Conservation (phyloP, 1,139 yeast species). For the Kodamaea arcana region DNA sequence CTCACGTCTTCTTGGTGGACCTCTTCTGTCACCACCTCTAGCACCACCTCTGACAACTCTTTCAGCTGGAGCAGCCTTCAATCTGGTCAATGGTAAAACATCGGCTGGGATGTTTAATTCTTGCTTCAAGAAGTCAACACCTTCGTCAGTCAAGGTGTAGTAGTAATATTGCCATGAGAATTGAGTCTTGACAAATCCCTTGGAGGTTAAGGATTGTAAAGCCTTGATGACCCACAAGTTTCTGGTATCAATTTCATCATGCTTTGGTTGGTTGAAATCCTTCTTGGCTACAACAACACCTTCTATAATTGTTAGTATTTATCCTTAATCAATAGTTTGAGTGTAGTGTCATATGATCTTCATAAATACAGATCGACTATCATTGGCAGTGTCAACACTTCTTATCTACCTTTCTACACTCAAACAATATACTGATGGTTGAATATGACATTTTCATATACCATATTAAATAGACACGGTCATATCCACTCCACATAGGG, state of each 20-base stretch:
- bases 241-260: slow-evolving; percentile 96
- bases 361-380: too few species aligned
- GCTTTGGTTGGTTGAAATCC: slow-evolving; percentile 97
- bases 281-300: slow-evolving; percentile 99
- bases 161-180: slow-evolving; percentile 99
- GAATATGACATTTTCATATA: too few species aligned
- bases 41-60: slow-evolving; percentile 55
- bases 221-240: slow-evolving; percentile 99
- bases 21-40: slow-evolving; percentile 39
- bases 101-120: slow-evolving; percentile 98
- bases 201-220: slow-evolving; percentile 97
- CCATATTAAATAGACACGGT: too few species aligned
- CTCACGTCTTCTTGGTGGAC: slow-evolving; percentile 36
- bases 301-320: slow-evolving; percentile 53
- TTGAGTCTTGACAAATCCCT: slow-evolving; percentile 99
- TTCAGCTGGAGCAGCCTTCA: slow-evolving; percentile 89
- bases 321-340: too few species aligned
- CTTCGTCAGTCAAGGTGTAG: slow-evolving; percentile 99
- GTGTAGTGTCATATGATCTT: too few species aligned
- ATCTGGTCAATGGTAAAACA: slow-evolving; percentile 97
- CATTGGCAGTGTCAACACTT: too few species aligned
- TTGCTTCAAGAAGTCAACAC: slow-evolving; percentile 97
- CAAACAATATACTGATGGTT: too few species aligned
- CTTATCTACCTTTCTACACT: too few species aligned
- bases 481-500: too few species aligned